Evolutionary conservation across 1,284 basidiomycete species (phyloP), one percentile per base, ranked within the genome.

Genomic region (Melampsora allii-populina): DNA sequence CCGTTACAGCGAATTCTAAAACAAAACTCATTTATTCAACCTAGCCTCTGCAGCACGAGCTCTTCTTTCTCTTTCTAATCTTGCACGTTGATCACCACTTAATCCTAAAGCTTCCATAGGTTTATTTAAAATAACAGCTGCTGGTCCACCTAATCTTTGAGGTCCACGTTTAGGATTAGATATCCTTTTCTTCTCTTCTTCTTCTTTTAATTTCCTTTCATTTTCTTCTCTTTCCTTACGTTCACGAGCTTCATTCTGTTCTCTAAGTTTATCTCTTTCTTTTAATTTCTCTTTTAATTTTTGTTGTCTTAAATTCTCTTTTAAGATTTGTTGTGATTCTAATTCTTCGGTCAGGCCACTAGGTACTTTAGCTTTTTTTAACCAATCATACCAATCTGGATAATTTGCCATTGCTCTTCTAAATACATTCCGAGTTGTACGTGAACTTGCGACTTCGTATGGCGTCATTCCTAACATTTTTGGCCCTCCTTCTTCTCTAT

Each of bases 321-420:
- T 64, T n/a, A 3, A 31, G 6, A 6, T 58, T 19, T 76, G 21
- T 59, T 48, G 63, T 59, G 88, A 80, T 81, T 96, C 93, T 87
- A 89, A 90, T 80, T 94, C 91, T 77, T 88, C 88, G 76, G 88
- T 94, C 76, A 97, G 81, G 1, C 86, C 88, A 67, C 89, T 91
- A 0, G 94, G 92, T 0, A 99, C 89, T 29, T 88, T 87, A 0
- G 87, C 94, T 0, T 85, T 85, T 0, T 88, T 88, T 61, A 91
- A 85, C 96, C 96, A 98, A 80, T 95, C 90, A 87, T 89, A 93
- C 88, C 88, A 87, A 42, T 90, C 89, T 0, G 92, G 89, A 79
- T 94, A 86, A 19, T 87, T 85, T 60, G 87, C 89, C 4, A 93
- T 93, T 77, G 87, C 86, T 1, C 93, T 87, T 45, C 95, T 87